A percentile compares a stretch with the other conserved stretches of the same genome.
These are phyloP conservation scores for Discostella stelligeroides DNA, from an alignment of 108 stramenopile genomes.

Conservation along the genomic window DNA sequence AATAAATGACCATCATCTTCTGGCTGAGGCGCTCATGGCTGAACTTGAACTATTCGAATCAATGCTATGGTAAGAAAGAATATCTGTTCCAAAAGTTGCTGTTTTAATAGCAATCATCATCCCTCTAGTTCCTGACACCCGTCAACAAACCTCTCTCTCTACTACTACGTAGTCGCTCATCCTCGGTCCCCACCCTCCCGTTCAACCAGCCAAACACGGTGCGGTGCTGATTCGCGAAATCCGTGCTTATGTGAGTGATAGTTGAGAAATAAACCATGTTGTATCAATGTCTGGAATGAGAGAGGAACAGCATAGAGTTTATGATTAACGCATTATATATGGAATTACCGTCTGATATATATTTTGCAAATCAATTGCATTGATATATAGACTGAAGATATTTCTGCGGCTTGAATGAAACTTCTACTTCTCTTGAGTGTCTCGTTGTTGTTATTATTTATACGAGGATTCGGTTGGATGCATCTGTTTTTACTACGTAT, in stretches of 20 bases:
- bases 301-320: no score
- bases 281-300: no score
- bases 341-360: no score
- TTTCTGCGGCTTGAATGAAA: no score
- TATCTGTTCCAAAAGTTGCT: no score
- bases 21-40: no score
- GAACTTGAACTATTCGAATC: no score
- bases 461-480: no score
- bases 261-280: background rate
- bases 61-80: no score
- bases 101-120: no score
- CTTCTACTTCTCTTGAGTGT: background rate
- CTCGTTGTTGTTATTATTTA: background rate
- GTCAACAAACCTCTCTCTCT: background rate
- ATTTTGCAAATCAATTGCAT: background rate
- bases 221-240: constrained; percentile 18
- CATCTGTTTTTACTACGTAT: background rate
- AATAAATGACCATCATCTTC: no score
- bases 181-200: constrained; percentile 38
- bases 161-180: constrained; percentile 20
- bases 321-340: no score
- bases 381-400: background rate
- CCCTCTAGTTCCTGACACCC: background rate
- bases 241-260: constrained; percentile 30
- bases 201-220: constrained; percentile 20